A percentile compares a stretch with the other conserved stretches of the same genome.
phyloP scores from a whole-genome alignment of 345 rosid species.

The Hypericum perforatum region DNA sequence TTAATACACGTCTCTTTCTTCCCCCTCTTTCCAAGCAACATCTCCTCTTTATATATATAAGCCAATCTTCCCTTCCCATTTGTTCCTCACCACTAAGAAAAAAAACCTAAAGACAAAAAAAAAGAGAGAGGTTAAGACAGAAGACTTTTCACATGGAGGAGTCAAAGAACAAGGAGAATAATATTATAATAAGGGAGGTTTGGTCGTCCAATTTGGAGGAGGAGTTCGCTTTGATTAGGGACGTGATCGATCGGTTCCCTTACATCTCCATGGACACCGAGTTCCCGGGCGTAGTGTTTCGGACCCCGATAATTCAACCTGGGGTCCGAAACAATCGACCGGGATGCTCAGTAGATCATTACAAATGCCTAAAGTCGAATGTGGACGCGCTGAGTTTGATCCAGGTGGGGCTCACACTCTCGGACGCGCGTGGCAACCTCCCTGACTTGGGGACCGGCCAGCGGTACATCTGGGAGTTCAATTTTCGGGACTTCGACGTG shows the following conservation, averaged over 20 bases:
- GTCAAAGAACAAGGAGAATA: neutral
- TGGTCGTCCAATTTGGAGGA: constrained; percentile 22
- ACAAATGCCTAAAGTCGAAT: neutral
- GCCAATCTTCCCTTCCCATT: too few relatives aligned
- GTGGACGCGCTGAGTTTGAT: constrained; percentile 3
- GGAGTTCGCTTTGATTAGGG: constrained; percentile 20
- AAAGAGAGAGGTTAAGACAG: neutral
- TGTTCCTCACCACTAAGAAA: too few relatives aligned
- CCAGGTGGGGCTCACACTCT: constrained; percentile 6
- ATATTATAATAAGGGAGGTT: constrained; percentile 18
- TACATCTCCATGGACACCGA: constrained; percentile 31
- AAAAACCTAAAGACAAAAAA: too few relatives aligned
- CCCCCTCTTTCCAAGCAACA: too few relatives aligned
- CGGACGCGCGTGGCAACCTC: neutral
- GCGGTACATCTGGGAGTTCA: neutral
- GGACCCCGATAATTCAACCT: constrained; percentile 8
- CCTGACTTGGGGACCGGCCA: neutral
- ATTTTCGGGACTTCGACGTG: too few relatives aligned
- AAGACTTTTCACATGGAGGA: neutral
- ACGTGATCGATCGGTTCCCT: constrained; percentile 18
- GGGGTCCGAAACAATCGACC: neutral
- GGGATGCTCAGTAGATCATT: neutral
- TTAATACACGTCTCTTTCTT: too few relatives aligned
- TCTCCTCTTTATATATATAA: too few relatives aligned
- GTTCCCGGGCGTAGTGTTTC: constrained; percentile 27